Percentiles rank a stretch among this genome's conserved stretches.
Evolutionary conservation across 2,329 filamentous ascomycete genomes (phyloP).

Genomic region (Ophiostoma quercus): DNA sequence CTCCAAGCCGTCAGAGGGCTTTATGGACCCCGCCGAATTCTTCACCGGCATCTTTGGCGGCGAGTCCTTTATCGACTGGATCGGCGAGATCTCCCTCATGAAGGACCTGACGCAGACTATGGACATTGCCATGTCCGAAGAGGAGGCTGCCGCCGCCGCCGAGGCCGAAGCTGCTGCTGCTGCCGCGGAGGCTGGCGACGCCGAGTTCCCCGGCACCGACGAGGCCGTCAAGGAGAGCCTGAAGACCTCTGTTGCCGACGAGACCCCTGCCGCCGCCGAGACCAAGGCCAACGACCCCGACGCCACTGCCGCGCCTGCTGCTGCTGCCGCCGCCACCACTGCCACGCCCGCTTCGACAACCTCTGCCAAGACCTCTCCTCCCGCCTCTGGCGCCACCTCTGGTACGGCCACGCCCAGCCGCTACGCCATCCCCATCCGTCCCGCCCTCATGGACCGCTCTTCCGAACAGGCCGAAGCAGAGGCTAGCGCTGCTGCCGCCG

Average conservation of each 20-base stretch:
- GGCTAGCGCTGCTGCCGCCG: constrained; percentile 51
- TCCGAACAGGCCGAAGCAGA: constrained; percentile 72
- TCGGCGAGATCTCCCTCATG: constrained; percentile 97
- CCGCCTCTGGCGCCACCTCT: constrained; percentile 31
- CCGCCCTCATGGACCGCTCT: constrained; percentile 76
- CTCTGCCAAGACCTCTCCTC: constrained; percentile 30
- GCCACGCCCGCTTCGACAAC: neutral
- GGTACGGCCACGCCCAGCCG: constrained; percentile 39
- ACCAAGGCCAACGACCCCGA: constrained; percentile 6
- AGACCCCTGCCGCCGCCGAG: constrained; percentile 20
- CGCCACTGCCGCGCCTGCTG: neutral
- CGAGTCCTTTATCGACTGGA: constrained; percentile 91
- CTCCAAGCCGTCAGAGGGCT: constrained; percentile 83
- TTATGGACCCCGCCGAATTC: constrained; percentile 94
- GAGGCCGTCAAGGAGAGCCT: constrained; percentile 49
- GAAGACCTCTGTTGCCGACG: constrained; percentile 38
- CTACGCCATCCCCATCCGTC: constrained; percentile 65
- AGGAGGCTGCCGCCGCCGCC: constrained; percentile 41
- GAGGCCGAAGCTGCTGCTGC: constrained; percentile 34
- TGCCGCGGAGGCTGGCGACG: constrained; percentile 31
- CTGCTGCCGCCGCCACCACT: neutral
- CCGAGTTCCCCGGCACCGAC: constrained; percentile 53
- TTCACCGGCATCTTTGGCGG: constrained; percentile 98
- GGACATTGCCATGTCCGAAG: constrained; percentile 87
- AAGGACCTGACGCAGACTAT: constrained; percentile 97